A percentile compares a stretch with the other conserved stretches of the same genome.
Conservation (phyloP, 495 filamentous ascomycete species). For the Penicillium mononematosum region DNA sequence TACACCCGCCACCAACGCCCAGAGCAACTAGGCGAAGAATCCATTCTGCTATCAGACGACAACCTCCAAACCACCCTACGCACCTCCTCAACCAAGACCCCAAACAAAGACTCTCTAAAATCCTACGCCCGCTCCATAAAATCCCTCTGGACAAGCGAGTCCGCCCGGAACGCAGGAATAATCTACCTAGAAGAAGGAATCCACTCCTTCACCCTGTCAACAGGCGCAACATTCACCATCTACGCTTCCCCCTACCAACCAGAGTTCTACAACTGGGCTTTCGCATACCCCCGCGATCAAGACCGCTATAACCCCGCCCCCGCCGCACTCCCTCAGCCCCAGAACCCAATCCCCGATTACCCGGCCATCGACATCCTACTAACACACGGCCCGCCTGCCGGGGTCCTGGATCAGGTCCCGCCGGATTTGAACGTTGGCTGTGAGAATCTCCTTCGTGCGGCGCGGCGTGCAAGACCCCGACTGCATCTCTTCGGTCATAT, state of each 20-base stretch:
- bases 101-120: conserved; percentile 14
- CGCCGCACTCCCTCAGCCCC: conserved; percentile 23
- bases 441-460: conserved; percentile 45
- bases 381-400: conserved; percentile 70
- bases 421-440: conserved; percentile 45
- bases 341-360: conserved; percentile 49
- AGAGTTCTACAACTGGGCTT: conserved; percentile 59
- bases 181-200: conserved; percentile 67
- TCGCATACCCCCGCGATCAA: conserved; percentile 54
- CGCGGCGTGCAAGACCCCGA: conserved; percentile 43
- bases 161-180: conserved; percentile 53
- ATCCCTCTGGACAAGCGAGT: conserved; percentile 47
- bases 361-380: conserved; percentile 62
- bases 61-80: conserved; percentile 7
- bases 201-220: conserved; percentile 53
- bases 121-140: conserved; percentile 31
- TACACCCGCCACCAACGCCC: conserved; percentile 34
- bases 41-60: conserved; percentile 14
- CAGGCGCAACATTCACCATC: conserved; percentile 59
- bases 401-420: conserved; percentile 53
- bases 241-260: conserved; percentile 72
- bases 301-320: conserved; percentile 54
- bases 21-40: conserved; percentile 17
- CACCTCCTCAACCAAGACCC: background rate
- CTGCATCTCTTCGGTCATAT: conserved; percentile 64